phyloP scores from a whole-genome alignment of 1,284 basidiomycete genomes.

The Fomitopsis pinicola region DNA sequence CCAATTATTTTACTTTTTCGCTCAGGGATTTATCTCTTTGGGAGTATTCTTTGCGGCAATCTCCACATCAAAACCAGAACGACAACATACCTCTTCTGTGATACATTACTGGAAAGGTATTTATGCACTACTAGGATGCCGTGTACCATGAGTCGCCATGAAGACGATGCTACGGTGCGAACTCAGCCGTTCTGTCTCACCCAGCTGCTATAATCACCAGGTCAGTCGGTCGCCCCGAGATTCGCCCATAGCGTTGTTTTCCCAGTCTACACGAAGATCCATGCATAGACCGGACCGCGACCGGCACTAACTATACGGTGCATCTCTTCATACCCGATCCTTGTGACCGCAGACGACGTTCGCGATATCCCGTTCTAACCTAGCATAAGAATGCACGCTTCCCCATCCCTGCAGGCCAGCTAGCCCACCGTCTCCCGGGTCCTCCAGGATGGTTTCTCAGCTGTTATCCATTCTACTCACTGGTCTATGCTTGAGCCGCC shows the following conservation, averaged over 20 bases:
- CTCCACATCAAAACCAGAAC: no score
- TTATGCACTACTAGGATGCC: no score
- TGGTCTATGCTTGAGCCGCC: not conserved
- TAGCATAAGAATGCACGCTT: not conserved
- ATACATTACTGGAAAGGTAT: no score
- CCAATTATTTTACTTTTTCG: slow-evolving; percentile 9
- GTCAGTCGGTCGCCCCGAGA: not conserved
- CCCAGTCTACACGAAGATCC: not conserved
- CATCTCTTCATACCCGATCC: not conserved
- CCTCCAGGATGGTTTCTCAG: not conserved
- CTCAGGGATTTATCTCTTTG: no score
- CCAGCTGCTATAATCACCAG: not conserved
- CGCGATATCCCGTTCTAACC: not conserved
- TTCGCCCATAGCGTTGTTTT: not conserved
- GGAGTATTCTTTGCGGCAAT: no score
- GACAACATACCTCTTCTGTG: no score
- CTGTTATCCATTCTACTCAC: not conserved
- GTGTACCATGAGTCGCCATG: no score
- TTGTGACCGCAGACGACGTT: not conserved
- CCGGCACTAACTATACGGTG: not conserved
- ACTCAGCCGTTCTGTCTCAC: not conserved
- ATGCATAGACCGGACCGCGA: not conserved
- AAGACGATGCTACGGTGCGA: no score
- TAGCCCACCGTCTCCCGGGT: not conserved
- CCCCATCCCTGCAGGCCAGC: no score